A percentile compares a stretch with the other conserved stretches of the same genome.
Conservation (phyloP, 2,329 filamentous ascomycete species). For the Scopulariopsis brevicaulis region DNA sequence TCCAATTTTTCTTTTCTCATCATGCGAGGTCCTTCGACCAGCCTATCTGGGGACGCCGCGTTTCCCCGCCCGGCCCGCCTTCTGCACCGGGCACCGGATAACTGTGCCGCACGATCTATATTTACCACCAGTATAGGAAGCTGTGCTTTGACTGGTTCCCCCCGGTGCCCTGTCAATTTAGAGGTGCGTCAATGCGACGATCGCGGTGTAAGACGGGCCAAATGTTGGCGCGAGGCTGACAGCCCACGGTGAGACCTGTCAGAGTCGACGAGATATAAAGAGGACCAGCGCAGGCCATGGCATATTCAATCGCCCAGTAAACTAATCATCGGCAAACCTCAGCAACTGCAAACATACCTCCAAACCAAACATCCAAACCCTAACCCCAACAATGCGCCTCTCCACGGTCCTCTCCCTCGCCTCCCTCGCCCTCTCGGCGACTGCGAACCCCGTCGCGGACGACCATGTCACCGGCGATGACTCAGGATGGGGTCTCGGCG, state of each 20-base stretch:
- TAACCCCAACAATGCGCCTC: not conserved
- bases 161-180: not conserved
- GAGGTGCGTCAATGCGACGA: not conserved
- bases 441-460: not conserved
- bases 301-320: not conserved
- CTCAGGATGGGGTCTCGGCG: not conserved
- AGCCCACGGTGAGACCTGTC: not conserved
- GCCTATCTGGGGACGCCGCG: not conserved
- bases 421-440: conserved; percentile 6
- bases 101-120: not conserved
- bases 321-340: no score
- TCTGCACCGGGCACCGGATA: not conserved
- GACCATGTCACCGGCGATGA: not conserved
- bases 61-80: not conserved
- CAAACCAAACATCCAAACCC: not conserved
- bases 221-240: not conserved
- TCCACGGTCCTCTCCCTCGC: conserved; percentile 3
- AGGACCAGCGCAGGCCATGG: not conserved
- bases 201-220: not conserved
- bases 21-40: not conserved
- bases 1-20: not conserved
- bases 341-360: not conserved
- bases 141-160: not conserved
- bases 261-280: not conserved
- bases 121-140: not conserved